Evolutionary conservation across 2,329 filamentous ascomycete species (phyloP).

Genomic region (Pyricularia pennisetigena): DNA sequence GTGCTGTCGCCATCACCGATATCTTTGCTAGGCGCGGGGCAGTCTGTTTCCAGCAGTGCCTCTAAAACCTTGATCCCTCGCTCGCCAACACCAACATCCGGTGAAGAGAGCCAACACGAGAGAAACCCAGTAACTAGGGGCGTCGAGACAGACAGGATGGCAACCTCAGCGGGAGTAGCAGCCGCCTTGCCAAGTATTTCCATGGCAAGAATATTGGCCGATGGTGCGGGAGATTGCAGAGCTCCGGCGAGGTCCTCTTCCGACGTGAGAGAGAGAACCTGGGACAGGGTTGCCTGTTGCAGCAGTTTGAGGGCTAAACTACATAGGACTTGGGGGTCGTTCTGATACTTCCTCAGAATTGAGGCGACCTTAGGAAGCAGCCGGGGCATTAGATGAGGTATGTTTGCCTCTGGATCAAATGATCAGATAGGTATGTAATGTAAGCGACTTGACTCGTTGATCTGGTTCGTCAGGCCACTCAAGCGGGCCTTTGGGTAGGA

Average conservation of each 20-base stretch:
- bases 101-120: conserved; percentile 40
- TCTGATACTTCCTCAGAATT: conserved; percentile 39
- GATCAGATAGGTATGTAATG: neutral
- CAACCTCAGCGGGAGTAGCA: conserved; percentile 33
- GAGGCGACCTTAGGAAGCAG: conserved; percentile 43
- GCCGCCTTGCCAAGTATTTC: conserved; percentile 46
- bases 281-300: conserved; percentile 38
- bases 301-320: conserved; percentile 47
- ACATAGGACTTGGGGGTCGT: conserved; percentile 40
- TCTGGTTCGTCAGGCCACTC: neutral
- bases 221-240: conserved; percentile 41
- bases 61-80: conserved; percentile 38
- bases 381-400: conserved; percentile 36
- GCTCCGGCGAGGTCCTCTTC: conserved; percentile 40
- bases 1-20: conserved; percentile 11
- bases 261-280: conserved; percentile 40
- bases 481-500: neutral
- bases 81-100: conserved; percentile 46
- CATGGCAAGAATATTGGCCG: conserved; percentile 48
- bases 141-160: conserved; percentile 39
- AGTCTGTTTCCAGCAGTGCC: conserved; percentile 46
- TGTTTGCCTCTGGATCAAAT: conserved; percentile 34
- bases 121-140: conserved; percentile 37
- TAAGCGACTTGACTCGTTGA: neutral
- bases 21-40: conserved; percentile 22